Evolutionary conservation across 2,329 filamentous ascomycete species (phyloP).

Genomic region (Lasiodiplodia theobromae): DNA sequence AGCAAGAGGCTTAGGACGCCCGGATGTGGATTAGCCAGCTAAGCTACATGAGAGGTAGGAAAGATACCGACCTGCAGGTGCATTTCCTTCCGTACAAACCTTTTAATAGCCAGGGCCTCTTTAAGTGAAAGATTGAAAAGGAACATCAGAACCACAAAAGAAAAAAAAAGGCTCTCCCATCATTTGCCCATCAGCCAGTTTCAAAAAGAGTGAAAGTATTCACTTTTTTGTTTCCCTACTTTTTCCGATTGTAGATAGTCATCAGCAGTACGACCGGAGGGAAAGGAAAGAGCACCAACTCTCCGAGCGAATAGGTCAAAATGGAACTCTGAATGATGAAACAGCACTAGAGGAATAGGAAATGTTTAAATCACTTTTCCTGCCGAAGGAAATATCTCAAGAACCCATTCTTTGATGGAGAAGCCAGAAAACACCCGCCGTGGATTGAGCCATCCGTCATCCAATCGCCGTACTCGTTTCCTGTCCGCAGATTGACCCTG

Average conservation of each 20-base stretch:
- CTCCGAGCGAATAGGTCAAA: neutral
- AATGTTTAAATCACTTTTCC: constrained; percentile 20
- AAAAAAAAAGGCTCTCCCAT: neutral
- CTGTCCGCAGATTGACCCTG: constrained; percentile 1
- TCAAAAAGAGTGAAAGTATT: neutral
- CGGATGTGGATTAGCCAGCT: constrained; percentile 19
- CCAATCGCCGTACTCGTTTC: constrained; percentile 18
- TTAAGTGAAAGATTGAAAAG: neutral
- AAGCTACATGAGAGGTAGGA: constrained; percentile 8
- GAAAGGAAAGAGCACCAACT: neutral
- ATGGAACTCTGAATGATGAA: neutral
- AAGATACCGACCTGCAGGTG: constrained; percentile 6
- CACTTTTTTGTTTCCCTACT: neutral
- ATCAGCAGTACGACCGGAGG: constrained; percentile 6
- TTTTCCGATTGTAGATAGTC: neutral
- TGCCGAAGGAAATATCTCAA: constrained; percentile 2
- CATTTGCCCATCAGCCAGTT: neutral
- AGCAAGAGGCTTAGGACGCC: neutral
- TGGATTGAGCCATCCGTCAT: constrained; percentile 12
- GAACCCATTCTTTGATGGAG: constrained; percentile 17
- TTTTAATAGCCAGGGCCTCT: neutral
- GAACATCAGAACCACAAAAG: neutral
- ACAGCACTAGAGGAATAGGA: neutral
- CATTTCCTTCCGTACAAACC: neutral
- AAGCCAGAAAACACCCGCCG: constrained; percentile 23